Percentiles rank a stretch among this genome's conserved stretches.
Conservation (phyloP, 1,284 basidiomycete species). For the Apiotrichum akiyoshidainum region DNA sequence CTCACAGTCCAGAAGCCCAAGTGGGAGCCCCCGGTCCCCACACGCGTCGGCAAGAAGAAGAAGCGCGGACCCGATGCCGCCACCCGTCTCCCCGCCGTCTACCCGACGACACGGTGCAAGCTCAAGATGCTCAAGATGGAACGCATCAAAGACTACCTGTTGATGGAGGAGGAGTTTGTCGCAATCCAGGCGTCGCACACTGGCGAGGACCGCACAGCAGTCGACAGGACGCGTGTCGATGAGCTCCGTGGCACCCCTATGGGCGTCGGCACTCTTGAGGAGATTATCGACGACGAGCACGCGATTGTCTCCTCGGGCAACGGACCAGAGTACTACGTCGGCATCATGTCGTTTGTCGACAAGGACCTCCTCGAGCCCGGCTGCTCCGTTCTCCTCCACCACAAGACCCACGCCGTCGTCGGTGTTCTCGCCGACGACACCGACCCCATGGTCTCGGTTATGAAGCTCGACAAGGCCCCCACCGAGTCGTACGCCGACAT, state of each 20-base stretch:
- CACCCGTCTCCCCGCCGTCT: constrained; percentile 88
- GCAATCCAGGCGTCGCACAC: constrained; percentile 89
- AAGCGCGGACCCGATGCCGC: constrained; percentile 87
- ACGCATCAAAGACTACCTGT: constrained; percentile 95
- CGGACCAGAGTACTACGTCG: constrained; percentile 96
- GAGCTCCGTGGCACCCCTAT: constrained; percentile 93
- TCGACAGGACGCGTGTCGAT: constrained; percentile 90
- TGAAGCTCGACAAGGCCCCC: constrained; percentile 98
- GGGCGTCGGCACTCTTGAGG: constrained; percentile 95
- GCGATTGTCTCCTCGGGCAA: constrained; percentile 94
- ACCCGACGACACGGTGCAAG: constrained; percentile 91
- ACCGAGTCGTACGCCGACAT: constrained; percentile 94
- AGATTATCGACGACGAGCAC: constrained; percentile 99
- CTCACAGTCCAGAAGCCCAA: constrained; percentile 62
- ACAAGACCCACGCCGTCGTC: constrained; percentile 93
- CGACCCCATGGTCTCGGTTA: constrained; percentile 97
- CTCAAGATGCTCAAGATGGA: constrained; percentile 94
- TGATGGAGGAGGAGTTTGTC: constrained; percentile 97
- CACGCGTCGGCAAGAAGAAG: constrained; percentile 92
- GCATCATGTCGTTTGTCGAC: constrained; percentile 98
- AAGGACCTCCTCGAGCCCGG: constrained; percentile 97
- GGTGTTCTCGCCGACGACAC: constrained; percentile 94
- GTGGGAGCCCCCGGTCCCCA: constrained; percentile 98
- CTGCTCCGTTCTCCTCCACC: constrained; percentile 90
- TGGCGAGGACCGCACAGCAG: constrained; percentile 88